Conservation (phyloP, 495 filamentous ascomycete species). For the Achaetomiella virescens region DNA sequence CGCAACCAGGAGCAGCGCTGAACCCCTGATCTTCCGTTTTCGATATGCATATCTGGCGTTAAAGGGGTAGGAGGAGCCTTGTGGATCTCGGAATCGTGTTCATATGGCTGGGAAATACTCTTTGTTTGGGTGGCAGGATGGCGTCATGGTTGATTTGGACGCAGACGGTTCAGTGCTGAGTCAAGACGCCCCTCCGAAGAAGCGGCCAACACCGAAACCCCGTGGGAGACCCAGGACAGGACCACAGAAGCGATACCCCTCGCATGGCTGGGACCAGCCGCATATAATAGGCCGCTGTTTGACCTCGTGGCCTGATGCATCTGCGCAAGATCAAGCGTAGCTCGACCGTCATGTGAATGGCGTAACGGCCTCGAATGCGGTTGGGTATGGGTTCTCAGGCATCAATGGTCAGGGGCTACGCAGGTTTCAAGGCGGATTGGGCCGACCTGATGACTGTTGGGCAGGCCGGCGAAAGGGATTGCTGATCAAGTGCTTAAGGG, state of each 20-base stretch:
- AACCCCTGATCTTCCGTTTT: not conserved
- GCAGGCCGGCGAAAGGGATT: not conserved
- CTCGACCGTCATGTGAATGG: slow-evolving; percentile 5
- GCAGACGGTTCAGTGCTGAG: not conserved
- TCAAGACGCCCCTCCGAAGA: not conserved
- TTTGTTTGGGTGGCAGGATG: not conserved
- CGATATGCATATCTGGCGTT: slow-evolving; percentile 10
- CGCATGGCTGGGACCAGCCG: not conserved
- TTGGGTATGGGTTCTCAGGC: not conserved
- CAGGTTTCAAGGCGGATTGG: too few species aligned
- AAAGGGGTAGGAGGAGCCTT: not conserved
- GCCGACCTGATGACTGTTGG: too few species aligned
- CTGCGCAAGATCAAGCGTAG: not conserved
- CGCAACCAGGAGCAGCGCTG: slow-evolving; percentile 1
- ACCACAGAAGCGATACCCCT: not conserved
- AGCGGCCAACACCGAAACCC: too few species aligned
- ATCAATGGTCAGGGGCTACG: not conserved
- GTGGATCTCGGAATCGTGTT: not conserved
- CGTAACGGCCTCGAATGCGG: not conserved
- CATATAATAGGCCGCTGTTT: not conserved
- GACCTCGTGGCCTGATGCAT: not conserved
- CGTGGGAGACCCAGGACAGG: too few species aligned
- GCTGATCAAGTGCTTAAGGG: too few species aligned
- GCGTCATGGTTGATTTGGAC: slow-evolving; percentile 14
- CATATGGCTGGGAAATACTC: not conserved